phyloP scores from a whole-genome alignment of 2,329 filamentous ascomycete genomes.

The Cladophialophora exuberans region DNA sequence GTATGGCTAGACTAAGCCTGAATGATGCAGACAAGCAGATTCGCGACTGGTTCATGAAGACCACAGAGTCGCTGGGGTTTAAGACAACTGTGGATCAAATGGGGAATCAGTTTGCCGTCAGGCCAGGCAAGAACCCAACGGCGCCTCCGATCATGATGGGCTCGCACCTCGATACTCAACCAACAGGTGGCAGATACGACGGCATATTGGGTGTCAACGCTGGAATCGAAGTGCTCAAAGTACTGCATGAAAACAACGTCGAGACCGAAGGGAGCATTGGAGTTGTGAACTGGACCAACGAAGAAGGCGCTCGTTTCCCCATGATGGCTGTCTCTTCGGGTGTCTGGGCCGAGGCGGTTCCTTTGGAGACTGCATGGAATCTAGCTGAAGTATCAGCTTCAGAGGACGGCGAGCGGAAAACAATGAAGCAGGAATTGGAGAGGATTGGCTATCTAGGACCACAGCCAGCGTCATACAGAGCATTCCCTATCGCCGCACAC shows the following conservation, averaged over 20 bases:
- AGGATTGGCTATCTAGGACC: conserved; percentile 72
- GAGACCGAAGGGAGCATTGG: conserved; percentile 73
- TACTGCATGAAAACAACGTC: conserved; percentile 67
- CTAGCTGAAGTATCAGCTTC: conserved; percentile 62
- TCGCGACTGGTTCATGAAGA: conserved; percentile 74
- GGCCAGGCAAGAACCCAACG: conserved; percentile 61
- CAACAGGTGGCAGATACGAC: conserved; percentile 67
- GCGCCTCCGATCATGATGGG: conserved; percentile 70
- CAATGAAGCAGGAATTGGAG: conserved; percentile 69
- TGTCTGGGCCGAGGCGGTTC: conserved; percentile 73
- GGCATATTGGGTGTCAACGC: conserved; percentile 76
- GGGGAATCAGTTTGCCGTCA: conserved; percentile 79
- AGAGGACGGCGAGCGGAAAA: conserved; percentile 40
- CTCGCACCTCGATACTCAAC: conserved; percentile 62
- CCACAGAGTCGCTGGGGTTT: conserved; percentile 66
- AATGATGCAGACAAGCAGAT: conserved; percentile 72
- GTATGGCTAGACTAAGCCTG: conserved; percentile 75
- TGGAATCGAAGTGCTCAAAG: conserved; percentile 72
- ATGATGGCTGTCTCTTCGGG: conserved; percentile 74
- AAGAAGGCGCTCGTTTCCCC: conserved; percentile 81
- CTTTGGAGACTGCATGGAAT: conserved; percentile 64
- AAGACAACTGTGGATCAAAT: conserved; percentile 71
- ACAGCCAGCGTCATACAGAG: conserved; percentile 58
- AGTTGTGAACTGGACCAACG: conserved; percentile 80
- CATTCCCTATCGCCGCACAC: conserved; percentile 72